Percentiles rank a stretch among this genome's conserved stretches.
Evolutionary conservation across 192 early-diverging fungal species (phyloP).

Genomic region (Entomortierella beljakovae): DNA sequence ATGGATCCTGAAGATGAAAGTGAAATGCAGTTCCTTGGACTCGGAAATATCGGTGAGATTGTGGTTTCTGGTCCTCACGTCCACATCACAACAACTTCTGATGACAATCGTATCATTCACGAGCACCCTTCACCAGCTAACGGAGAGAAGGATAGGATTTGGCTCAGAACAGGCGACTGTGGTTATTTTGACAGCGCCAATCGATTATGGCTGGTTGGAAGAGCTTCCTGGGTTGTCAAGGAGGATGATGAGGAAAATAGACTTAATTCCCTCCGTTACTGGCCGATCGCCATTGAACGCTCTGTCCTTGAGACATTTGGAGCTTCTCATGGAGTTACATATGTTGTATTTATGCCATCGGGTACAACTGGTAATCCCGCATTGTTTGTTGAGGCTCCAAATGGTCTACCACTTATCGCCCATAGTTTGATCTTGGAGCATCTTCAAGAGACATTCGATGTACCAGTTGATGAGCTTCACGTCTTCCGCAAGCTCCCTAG

Average conservation of each 20-base stretch:
- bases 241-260: conserved; percentile 24
- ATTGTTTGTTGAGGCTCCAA: conserved; percentile 43
- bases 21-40: conserved; percentile 35
- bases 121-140: conserved; percentile 24
- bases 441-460: conserved; percentile 50
- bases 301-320: conserved; percentile 53
- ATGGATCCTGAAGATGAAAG: conserved; percentile 21
- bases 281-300: conserved; percentile 50
- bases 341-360: conserved; percentile 50
- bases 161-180: conserved; percentile 53
- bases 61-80: conserved; percentile 52
- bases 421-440: conserved; percentile 40
- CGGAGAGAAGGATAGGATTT: conserved; percentile 34
- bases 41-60: conserved; percentile 48
- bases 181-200: conserved; percentile 33
- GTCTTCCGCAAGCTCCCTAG: conserved; percentile 53
- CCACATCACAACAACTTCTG: conserved; percentile 50
- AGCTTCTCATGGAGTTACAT: conserved; percentile 42
- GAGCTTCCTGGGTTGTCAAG: conserved; percentile 47
- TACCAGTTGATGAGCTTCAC: conserved; percentile 48
- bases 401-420: conserved; percentile 36
- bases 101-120: conserved; percentile 46
- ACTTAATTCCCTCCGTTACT: conserved; percentile 42
- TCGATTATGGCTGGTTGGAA: conserved; percentile 44
- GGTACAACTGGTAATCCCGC: conserved; percentile 39